Evolutionary conservation across 2,329 filamentous ascomycete species (phyloP), one percentile per base, ranked within the genome.

Genomic region (Didymella pomorum): DNA sequence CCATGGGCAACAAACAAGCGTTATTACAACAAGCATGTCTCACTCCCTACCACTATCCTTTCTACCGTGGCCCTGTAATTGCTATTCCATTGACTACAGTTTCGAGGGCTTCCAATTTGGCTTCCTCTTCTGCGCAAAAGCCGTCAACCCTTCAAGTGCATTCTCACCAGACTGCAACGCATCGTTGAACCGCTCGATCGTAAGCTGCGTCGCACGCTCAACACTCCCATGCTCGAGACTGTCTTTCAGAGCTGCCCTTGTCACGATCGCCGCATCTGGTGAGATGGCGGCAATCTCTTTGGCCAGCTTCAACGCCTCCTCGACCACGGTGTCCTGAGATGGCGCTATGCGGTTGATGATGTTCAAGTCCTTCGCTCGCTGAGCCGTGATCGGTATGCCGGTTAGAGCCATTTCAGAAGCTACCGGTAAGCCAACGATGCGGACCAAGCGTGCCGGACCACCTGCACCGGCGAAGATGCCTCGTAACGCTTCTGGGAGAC

Each of bases 391-490:
- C 16, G 75, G 73, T 7, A 77, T 74, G 5, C 81, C 82, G 0
- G 82, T 82, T 28, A 85, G 70, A 4, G 80, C 82, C 52, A 84
- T 78, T 60, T 85, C 82, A 14, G 77, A 78, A 2, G 82, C 82
- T 12, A 82, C 66, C 18, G 82, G 82, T 52, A 84, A 71, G 31
- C 83, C 80, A 20, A 79, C 72, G 5, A 76, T 82, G 28, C 82
- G 79, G 2, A 84, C 81, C 9, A 85, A 74, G 18, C 83, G 79
- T 2, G 83, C 79, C 8, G 85, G 77, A 10, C 82, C 82, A 5
- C 83, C 83, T 1, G 82, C 83, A 5, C 76, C 82, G 1, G 84
- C 82, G 33, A 80, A 84, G 29, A 86, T 79, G n/a, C 84, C 83
- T 18, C 83, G 79, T 53, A 81, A 79, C 2, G 81, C 83, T 71